phyloP scores from a whole-genome alignment of 1,139 yeast genomes.

The Debaryomyces psychrophilus region DNA sequence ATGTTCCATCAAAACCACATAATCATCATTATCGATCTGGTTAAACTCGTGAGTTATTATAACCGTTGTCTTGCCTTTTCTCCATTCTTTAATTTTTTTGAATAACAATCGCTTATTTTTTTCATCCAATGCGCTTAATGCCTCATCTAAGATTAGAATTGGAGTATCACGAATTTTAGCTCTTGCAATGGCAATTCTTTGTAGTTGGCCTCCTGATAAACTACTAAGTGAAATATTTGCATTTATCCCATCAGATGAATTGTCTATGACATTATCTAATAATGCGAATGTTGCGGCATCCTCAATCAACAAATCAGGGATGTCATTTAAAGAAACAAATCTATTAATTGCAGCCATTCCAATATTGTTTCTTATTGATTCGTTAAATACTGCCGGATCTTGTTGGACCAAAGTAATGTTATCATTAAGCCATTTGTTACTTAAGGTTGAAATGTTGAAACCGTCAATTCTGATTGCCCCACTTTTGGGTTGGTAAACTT shows the following conservation, averaged over 20 bases:
- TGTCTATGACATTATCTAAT: slow-evolving; percentile 47
- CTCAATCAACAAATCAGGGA: slow-evolving; percentile 31
- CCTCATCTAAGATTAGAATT: slow-evolving; percentile 80
- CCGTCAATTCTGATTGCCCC: slow-evolving; percentile 77
- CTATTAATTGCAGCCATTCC: slow-evolving; percentile 42
- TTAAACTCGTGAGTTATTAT: slow-evolving; percentile 76
- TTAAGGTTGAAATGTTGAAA: slow-evolving; percentile 43
- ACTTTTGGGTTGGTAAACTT: slow-evolving; percentile 50
- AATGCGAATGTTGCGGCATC: slow-evolving; percentile 58
- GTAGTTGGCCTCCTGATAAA: slow-evolving; percentile 93
- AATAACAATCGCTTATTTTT: slow-evolving; percentile 48
- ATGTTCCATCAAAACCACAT: slow-evolving; percentile 56
- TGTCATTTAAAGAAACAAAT: slow-evolving; percentile 24
- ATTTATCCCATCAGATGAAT: slow-evolving; percentile 56
- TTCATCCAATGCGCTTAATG: slow-evolving; percentile 77
- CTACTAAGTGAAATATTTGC: slow-evolving; percentile 53
- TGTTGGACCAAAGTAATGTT: slow-evolving; percentile 78
- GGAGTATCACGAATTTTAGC: slow-evolving; percentile 75
- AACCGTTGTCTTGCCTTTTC: slow-evolving; percentile 73
- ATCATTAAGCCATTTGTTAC: slow-evolving; percentile 56
- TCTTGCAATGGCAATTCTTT: slow-evolving; percentile 79
- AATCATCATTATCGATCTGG: slow-evolving; percentile 57
- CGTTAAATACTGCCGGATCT: slow-evolving; percentile 64
- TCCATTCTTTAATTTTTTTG: slow-evolving; percentile 57
- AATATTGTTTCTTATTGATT: slow-evolving; percentile 65